A percentile compares a stretch with the other conserved stretches of the same genome.
Evolutionary conservation across 108 stramenopile species (phyloP).

Genomic region (Stephanodiscus minutulus): DNA sequence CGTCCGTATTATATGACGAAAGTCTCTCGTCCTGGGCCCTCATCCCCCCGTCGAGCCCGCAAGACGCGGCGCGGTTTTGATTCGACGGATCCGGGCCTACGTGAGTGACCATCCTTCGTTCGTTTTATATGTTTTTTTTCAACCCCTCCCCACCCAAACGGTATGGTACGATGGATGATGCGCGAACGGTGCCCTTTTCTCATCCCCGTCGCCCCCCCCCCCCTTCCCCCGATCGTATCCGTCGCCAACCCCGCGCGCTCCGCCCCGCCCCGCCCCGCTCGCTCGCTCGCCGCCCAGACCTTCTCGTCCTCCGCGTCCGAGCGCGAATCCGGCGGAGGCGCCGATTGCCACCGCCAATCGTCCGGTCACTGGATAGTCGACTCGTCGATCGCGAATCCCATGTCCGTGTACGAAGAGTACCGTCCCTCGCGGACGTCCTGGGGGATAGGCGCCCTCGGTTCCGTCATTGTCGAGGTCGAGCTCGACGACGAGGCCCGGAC

Average conservation of each 20-base stretch:
- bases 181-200: not conserved
- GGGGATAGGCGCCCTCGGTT: slow-evolving; percentile 69
- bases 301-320: slow-evolving; percentile 55
- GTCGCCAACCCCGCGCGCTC: too few species aligned
- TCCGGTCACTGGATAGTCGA: slow-evolving; percentile 71
- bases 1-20: too few species aligned
- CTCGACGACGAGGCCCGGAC: slow-evolving; percentile 44
- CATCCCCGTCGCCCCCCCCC: not conserved
- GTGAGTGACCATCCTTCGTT: not conserved
- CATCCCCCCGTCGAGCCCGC: slow-evolving; percentile 35
- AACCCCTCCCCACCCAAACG: too few species aligned
- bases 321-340: slow-evolving; percentile 59
- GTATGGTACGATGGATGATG: too few species aligned
- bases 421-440: slow-evolving; percentile 55
- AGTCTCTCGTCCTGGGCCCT: slow-evolving; percentile 42
- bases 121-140: too few species aligned
- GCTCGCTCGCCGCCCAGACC: slow-evolving; percentile 1
- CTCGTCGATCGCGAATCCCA: slow-evolving; percentile 62
- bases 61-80: slow-evolving; percentile 12
- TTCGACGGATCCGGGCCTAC: slow-evolving; percentile 32
- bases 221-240: not conserved
- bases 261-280: not conserved
- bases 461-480: slow-evolving; percentile 67
- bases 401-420: slow-evolving; percentile 57
- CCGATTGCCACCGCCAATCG: slow-evolving; percentile 65